Base-by-base conservation (phyloP, 495 filamentous ascomycete species). In the Diplogelasinospora grovesii region DNA sequence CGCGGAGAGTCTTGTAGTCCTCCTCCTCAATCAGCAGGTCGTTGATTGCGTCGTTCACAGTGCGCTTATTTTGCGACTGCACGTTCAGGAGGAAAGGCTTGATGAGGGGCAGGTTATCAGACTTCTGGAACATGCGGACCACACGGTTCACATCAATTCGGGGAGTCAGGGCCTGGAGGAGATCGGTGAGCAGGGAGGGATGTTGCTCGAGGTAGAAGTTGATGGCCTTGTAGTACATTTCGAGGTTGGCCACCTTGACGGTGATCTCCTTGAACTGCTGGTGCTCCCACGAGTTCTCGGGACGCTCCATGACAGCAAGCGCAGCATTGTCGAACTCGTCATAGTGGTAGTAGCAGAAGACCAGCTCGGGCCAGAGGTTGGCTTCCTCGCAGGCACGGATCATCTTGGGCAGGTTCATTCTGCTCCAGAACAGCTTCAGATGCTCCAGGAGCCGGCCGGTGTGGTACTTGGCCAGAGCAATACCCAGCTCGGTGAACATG, bases 231-330 rank as follows among this genome's bases (percentile, higher is more conserved):
- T 99, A 99, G 68, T 95, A 97, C 60, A 99, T 97, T 65, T 99
- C 93, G 56, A 97, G 64, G 67, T 99, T 99, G 52, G 92, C 87
- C 46, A 95, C 90, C 78, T 97, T 97, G 69, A 95, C 81, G 42
- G 95, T 75, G 46, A 95, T 96, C 62, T 97, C 93, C 78, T 97
- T 97, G 82, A 99, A 97, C 21, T 90, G 93, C 65, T 97, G 92
- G 68, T 99, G 93, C 64, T 99, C 93, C 93, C 93, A 99, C 3
- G 93, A 86, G 66, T 97, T 90, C 37, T 94, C 83, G 24, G 93
- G 86, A 52, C 92, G 87, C 75, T 99, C 93, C 88, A 99, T 99
- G 77, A 99, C 96, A 23, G 93, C 89, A 41, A 99, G 75, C 16
- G 92, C 92, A 19, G 93, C 92, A 59, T 99, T 99, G 67, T 99